Base-by-base conservation (phyloP, 2,329 filamentous ascomycete genomes). In the Colletotrichum sp. region DNA sequence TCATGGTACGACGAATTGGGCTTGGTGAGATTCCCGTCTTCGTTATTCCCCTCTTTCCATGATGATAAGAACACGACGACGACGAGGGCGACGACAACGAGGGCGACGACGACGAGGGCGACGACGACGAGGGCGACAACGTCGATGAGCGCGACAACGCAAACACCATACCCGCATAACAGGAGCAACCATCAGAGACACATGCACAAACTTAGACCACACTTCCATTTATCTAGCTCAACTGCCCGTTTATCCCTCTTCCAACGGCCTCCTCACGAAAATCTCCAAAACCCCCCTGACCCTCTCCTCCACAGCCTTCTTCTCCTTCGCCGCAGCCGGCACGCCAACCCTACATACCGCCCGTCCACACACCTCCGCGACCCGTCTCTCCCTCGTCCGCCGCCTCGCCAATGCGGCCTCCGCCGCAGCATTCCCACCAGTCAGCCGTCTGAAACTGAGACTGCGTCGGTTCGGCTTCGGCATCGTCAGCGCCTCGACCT, bases 271-370 rank as follows among this genome's bases (percentile, higher is more conserved):
- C 72, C 82, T 80, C 71, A 87, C 71, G 77, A 98, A 98, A 32
- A 95, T 85, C 81, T 96, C 94, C 34, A 98, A 82, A 15, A 96
- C 84, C 12, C 89, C 89, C 72, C 89, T 88, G 86, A 92, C 94
- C 82, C 91, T 90, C 73, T 94, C 94, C 77, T 93, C 92, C 16
- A 88, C 83, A 0, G 86, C 84, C 75, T 88, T 92, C 78, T 86
- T 90, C 75, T 94, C 93, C 83, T 91, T 88, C 4, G 86, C 86
- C 73, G 84, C 86, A 48, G 79, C 80, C 48, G 68, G 79, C 57
- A 72, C 34, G 3, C 85, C 81, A 3, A 85, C 82, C 9, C 93
- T 89, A 75, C 96, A 93, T 15, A 95, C 87, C 0, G 91, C 87
- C 2, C 86, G 86, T 2, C 91, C 91, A 78, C 97, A 93, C 0